Base-by-base conservation (phyloP, 441 rosid species). In the Heliophila coronopifolia region DNA sequence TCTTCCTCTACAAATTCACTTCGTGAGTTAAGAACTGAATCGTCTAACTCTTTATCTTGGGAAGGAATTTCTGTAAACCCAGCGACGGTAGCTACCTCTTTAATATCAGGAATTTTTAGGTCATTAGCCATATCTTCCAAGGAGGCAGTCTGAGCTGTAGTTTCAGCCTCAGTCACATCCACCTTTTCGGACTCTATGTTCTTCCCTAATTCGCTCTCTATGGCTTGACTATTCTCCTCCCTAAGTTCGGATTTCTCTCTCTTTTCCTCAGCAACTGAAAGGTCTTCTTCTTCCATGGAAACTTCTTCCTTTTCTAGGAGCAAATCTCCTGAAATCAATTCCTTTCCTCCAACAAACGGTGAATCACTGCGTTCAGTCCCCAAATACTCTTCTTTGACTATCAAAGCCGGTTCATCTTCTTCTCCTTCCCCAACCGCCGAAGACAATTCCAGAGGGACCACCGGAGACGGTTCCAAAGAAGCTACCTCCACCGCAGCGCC, bases 11-110 rank as follows among this genome's bases (percentile, higher is more conserved):
- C 45, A 48, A 55, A 14, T 19, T 26, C 58, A 48, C 28, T 56
- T 24, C 23, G 35, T 10, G 52, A 18, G 38, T 48, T 48, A 5
- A 25, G 41, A 35, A 40, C 54, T 41, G 10, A 55, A 25, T 30
- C 64, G 7, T 19, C 54, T 45, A 26, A 26, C 49, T 14, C 38
- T 50, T 22, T 50, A 33, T 43, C 71, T 17, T 43, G 55, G 34
- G 40, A 5, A 6, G 35, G 7, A 36, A 61, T 45, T 32, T 50
- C 72, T n/a, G 43, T 42, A 43, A 58, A 54, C 22, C 64, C 73
- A 9, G 63, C 59, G 9, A 13, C 68, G 11, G 41, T 50, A 40
- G 40, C 69, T 44, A 49, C 47, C 46, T 43, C 76, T 24, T 44
- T 54, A 44, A 11, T 59, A 49, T 41, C 50, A 1, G 50, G 41